A percentile compares a stretch with the other conserved stretches of the same genome.
Evolutionary conservation across 1,139 yeast species (phyloP).

Genomic region (Diutina scorzettiae): DNA sequence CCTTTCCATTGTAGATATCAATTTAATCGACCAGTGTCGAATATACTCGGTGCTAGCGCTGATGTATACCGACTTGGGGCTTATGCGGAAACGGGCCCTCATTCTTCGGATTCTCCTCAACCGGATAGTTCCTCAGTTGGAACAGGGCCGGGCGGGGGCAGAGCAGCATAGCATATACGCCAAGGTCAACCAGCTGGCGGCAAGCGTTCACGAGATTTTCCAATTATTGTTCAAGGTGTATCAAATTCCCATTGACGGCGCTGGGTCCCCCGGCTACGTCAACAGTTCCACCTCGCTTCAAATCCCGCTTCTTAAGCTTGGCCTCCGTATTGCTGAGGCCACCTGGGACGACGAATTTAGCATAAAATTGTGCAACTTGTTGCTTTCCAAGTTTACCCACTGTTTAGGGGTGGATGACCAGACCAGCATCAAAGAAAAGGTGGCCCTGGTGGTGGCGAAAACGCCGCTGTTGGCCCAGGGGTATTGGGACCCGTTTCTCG

Average conservation of each 20-base stretch:
- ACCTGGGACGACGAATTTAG: constrained; percentile 35
- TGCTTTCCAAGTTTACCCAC: constrained; percentile 45
- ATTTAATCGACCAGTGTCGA: constrained; percentile 40
- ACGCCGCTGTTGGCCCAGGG: constrained; percentile 8
- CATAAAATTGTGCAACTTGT: constrained; percentile 34
- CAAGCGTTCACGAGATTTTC: constrained; percentile 18
- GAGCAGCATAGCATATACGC: constrained; percentile 5
- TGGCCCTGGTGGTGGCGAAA: constrained; percentile 14
- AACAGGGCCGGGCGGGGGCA: constrained; percentile 5
- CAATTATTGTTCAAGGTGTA: constrained; percentile 30
- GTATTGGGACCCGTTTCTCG: constrained; percentile 65
- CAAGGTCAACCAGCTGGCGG: constrained; percentile 1
- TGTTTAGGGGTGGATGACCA: constrained; percentile 32
- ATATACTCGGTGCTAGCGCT: constrained; percentile 59
- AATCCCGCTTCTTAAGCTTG: constrained; percentile 42
- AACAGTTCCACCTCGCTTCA: constrained; percentile 46
- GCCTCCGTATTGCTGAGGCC: constrained; percentile 41
- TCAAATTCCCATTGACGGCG: constrained; percentile 24
- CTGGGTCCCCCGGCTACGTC: constrained; percentile 13
- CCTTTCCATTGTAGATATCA: constrained; percentile 31
- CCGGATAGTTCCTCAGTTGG: constrained; percentile 35
- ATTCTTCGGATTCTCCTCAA: constrained; percentile 50
- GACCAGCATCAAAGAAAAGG: constrained; percentile 17
- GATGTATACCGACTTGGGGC: constrained; percentile 49
- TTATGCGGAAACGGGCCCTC: constrained; percentile 58